A percentile compares a stretch with the other conserved stretches of the same genome.
Conservation (phyloP, 805 yeast species). For the Tetrapisispora iriomotensis region DNA sequence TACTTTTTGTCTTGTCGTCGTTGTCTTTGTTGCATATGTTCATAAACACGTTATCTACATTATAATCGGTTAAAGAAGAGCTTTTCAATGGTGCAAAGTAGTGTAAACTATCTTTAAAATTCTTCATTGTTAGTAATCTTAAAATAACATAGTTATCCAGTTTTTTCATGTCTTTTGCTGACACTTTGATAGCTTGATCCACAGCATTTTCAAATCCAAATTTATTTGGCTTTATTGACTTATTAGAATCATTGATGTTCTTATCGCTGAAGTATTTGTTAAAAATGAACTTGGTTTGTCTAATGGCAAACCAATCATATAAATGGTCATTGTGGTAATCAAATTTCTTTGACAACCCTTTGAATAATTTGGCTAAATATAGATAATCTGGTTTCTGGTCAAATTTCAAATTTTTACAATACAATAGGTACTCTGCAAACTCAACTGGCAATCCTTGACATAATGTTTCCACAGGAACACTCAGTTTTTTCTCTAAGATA, state of each 20-base stretch:
- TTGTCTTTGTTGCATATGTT: not conserved
- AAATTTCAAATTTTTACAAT: conserved; percentile 81
- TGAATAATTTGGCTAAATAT: conserved; percentile 76
- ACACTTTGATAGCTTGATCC: not conserved
- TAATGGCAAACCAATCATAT: conserved; percentile 84
- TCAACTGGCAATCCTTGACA: conserved; percentile 90
- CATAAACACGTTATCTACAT: conserved; percentile 1
- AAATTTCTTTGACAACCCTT: conserved; percentile 81
- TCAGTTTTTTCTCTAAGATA: conserved; percentile 88
- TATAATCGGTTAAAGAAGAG: not conserved
- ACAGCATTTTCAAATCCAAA: not conserved
- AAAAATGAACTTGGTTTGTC: conserved; percentile 6
- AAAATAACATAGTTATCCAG: not conserved
- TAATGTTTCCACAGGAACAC: conserved; percentile 74
- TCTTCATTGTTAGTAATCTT: conserved; percentile 1
- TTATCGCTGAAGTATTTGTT: not conserved
- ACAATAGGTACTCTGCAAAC: conserved; percentile 77
- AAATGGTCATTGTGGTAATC: conserved; percentile 88
- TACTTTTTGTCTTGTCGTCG: not conserved
- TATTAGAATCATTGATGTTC: not conserved
- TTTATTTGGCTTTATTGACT: too few species aligned
- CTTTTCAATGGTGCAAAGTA: conserved; percentile 2
- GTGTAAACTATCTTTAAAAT: not conserved
- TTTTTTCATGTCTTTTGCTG: not conserved
- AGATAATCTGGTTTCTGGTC: conserved; percentile 95